phyloP scores from a whole-genome alignment of 2,329 filamentous ascomycete species.

The Rutstroemia sydowiana region DNA sequence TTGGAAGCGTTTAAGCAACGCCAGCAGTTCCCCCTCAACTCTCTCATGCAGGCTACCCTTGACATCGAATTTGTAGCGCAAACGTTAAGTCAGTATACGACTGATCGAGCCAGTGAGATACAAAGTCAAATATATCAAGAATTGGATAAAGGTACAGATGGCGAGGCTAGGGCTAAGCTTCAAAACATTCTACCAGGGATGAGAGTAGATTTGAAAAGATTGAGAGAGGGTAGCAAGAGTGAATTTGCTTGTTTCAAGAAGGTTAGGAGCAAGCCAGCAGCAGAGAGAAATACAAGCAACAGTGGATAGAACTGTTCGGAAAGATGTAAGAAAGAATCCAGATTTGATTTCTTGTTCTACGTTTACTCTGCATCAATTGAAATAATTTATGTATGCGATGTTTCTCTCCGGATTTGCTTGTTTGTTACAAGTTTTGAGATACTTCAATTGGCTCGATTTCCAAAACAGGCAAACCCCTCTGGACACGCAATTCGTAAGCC shows the following conservation, averaged over 20 bases:
- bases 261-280: slow-evolving; percentile 18
- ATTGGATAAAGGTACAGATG: slow-evolving; percentile 81
- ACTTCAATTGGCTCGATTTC: background rate
- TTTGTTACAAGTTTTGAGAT: too few relatives aligned
- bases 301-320: background rate
- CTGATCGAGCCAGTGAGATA: slow-evolving; percentile 69
- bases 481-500: background rate
- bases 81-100: slow-evolving; percentile 84
- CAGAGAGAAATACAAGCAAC: slow-evolving; percentile 1
- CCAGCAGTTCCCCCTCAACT: slow-evolving; percentile 62
- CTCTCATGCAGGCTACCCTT: slow-evolving; percentile 92
- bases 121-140: slow-evolving; percentile 91
- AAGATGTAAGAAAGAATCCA: background rate
- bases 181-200: slow-evolving; percentile 87
- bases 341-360: background rate
- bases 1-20: slow-evolving; percentile 69
- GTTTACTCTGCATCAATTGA: too few relatives aligned
- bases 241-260: slow-evolving; percentile 84
- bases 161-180: slow-evolving; percentile 69
- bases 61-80: slow-evolving; percentile 97
- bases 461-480: background rate
- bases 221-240: slow-evolving; percentile 73
- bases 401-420: too few relatives aligned
- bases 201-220: slow-evolving; percentile 75
- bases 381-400: too few relatives aligned